phyloP scores from a whole-genome alignment of 2,329 filamentous ascomycete species.

The Aureobasidium sp. region DNA sequence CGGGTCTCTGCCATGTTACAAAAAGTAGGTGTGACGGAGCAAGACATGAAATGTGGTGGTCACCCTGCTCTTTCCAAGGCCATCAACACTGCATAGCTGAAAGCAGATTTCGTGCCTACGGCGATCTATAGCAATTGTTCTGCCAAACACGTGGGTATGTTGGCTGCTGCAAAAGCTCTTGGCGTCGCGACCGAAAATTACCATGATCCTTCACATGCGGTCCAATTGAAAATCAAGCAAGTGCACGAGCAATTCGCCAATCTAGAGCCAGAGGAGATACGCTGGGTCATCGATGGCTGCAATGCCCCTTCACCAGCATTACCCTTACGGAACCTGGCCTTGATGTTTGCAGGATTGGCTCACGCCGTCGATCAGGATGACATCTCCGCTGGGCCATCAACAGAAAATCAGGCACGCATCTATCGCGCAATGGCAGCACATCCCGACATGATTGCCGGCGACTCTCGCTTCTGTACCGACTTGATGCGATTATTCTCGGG shows the following conservation, averaged over 20 bases:
- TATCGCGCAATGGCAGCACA: slow-evolving; percentile 39
- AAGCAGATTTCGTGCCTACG: background rate
- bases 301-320: slow-evolving; percentile 43
- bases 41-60: background rate
- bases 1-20: background rate
- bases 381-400: slow-evolving; percentile 3
- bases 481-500: slow-evolving; percentile 38
- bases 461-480: slow-evolving; percentile 41
- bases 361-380: slow-evolving; percentile 24
- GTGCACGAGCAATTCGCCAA: slow-evolving; percentile 27
- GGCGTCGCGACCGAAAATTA: background rate
- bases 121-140: background rate
- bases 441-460: slow-evolving; percentile 41
- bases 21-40: background rate
- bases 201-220: background rate
- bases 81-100: background rate
- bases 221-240: slow-evolving; percentile 33
- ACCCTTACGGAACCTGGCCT: slow-evolving; percentile 32
- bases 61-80: background rate
- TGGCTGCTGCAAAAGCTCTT: background rate
- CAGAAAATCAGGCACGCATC: slow-evolving; percentile 28
- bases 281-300: slow-evolving; percentile 43
- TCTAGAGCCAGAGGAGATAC: slow-evolving; percentile 24
- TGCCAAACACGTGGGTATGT: slow-evolving; percentile 3
- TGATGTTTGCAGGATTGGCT: slow-evolving; percentile 35